Conservation (phyloP, 1,139 yeast species). For the Magnusiomyces tetraspermus region DNA sequence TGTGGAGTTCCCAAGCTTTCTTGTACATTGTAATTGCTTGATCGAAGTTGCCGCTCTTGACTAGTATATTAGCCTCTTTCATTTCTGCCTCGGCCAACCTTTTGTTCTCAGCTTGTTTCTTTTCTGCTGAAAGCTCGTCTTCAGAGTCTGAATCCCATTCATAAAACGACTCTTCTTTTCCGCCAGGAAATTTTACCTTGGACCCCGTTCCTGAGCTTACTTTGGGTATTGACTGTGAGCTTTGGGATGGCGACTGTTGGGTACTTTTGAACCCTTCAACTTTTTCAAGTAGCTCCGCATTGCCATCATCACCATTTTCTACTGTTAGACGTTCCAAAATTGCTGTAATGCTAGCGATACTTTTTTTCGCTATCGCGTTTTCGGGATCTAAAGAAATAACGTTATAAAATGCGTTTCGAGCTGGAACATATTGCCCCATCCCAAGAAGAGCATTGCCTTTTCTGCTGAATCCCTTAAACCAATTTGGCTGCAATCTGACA, state of each 20-base stretch:
- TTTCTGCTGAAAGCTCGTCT: constrained; percentile 21
- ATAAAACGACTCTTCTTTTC: constrained; percentile 24
- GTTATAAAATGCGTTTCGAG: constrained; percentile 57
- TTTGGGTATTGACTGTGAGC: too few relatives aligned
- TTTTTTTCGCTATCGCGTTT: constrained; percentile 83
- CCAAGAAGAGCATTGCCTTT: constrained; percentile 92
- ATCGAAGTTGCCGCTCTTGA: constrained; percentile 82
- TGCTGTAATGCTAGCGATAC: constrained; percentile 58
- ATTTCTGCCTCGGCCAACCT: constrained; percentile 74
- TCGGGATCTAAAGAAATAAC: constrained; percentile 74
- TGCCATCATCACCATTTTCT: too few relatives aligned
- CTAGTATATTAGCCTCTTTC: constrained; percentile 75
- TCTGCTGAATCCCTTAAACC: constrained; percentile 95
- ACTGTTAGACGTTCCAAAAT: too few relatives aligned
- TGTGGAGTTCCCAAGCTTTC: constrained; percentile 72
- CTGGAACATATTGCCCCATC: constrained; percentile 53
- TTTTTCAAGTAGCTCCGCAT: too few relatives aligned
- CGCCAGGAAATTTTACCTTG: constrained; percentile 27
- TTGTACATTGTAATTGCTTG: constrained; percentile 83
- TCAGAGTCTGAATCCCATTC: constrained; percentile 33
- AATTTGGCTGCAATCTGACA: constrained; percentile 63
- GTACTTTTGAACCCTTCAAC: too few relatives aligned
- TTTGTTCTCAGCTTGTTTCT: constrained; percentile 51
- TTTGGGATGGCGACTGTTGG: too few relatives aligned
- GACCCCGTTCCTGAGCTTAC: too few relatives aligned